Evolutionary conservation across 2,329 filamentous ascomycete genomes (phyloP).

Genomic region (Eurotiales sp.): DNA sequence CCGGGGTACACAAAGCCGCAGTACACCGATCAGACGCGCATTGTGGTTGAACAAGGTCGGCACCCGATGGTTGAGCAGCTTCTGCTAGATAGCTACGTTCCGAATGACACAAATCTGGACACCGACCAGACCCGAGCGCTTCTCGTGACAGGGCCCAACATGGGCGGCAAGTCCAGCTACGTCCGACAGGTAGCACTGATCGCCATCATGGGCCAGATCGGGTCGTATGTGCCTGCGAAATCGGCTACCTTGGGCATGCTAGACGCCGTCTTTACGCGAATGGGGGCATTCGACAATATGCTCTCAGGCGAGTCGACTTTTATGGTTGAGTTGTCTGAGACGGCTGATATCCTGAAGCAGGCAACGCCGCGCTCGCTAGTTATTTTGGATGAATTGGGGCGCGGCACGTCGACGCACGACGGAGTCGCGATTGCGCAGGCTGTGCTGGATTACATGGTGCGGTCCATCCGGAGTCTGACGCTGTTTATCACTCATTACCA

Average conservation of each 20-base stretch:
- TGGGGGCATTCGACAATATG: slow-evolving; percentile 95
- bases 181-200: slow-evolving; percentile 90
- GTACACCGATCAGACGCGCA: slow-evolving; percentile 60
- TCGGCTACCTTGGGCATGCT: slow-evolving; percentile 72
- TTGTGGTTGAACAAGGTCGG: slow-evolving; percentile 70
- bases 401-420: slow-evolving; percentile 92
- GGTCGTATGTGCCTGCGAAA: slow-evolving; percentile 84
- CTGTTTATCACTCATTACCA: slow-evolving; percentile 99
- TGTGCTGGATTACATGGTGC: slow-evolving; percentile 79
- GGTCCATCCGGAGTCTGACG: slow-evolving; percentile 70
- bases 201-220: slow-evolving; percentile 89
- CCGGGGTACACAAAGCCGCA: slow-evolving; percentile 84
- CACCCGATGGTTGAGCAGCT: slow-evolving; percentile 96
- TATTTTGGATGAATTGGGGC: slow-evolving; percentile 89
- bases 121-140: slow-evolving; percentile 66
- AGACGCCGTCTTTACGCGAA: slow-evolving; percentile 90
- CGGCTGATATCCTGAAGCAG: slow-evolving; percentile 81
- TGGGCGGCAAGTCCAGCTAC: slow-evolving; percentile 98
- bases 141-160: slow-evolving; percentile 94
- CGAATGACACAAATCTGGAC: slow-evolving; percentile 76
- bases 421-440: slow-evolving; percentile 93
- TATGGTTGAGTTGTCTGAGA: slow-evolving; percentile 96
- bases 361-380: slow-evolving; percentile 81
- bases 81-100: slow-evolving; percentile 81
- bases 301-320: slow-evolving; percentile 93